Evolutionary conservation across 1,284 basidiomycete genomes (phyloP), one percentile per base, ranked within the genome.

Genomic region (Porogramme epimiltina): DNA sequence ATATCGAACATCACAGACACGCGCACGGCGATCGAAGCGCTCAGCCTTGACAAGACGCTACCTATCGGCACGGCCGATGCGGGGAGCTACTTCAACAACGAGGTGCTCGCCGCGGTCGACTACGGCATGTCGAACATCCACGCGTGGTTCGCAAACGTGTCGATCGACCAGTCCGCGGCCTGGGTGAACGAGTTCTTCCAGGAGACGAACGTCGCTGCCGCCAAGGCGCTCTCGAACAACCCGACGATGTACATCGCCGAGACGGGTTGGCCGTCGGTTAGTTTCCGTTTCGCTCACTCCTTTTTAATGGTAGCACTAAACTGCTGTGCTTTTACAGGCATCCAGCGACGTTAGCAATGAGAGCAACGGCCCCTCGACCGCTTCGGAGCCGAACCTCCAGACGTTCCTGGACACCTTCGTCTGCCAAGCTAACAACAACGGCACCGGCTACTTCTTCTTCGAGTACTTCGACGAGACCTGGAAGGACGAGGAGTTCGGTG

Each of bases 241-340:
- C 92, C 93, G 4, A 70, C 74, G 50, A 86, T 88, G 77, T 93
- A 85, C 72, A 93, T 95, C 58, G 93, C 93, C 10, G 93, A 96
- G 75, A 94, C 93, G 20, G 95, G 95, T 34, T 97, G 95, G 95
- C 95, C 95, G 13, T 85, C 90, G 28, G n/a, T n/a, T n/a, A n/a
- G n/a, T n/a, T n/a, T n/a, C n/a, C n/a, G n/a, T n/a, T n/a, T n/a
- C n/a, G 87, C 5, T 42, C 19, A 26, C 1, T 31, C 25, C 18
- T 8, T 34, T 19, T 43, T 55, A 25, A 38, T 34, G 22, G 36
- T 22, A 42, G 8, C 19, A 45, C 4, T 36, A n/a, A 34, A 39
- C 15, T 87, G 85, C n/a, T n/a, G n/a, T n/a, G n/a, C n/a, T n/a
- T n/a, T n/a, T n/a, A n/a, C n/a, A n/a, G n/a, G 72, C 76, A 55